A percentile compares a stretch with the other conserved stretches of the same genome.
Evolutionary conservation across 768 basidiomycete species (phyloP).

Genomic region (Suillus decipiens): DNA sequence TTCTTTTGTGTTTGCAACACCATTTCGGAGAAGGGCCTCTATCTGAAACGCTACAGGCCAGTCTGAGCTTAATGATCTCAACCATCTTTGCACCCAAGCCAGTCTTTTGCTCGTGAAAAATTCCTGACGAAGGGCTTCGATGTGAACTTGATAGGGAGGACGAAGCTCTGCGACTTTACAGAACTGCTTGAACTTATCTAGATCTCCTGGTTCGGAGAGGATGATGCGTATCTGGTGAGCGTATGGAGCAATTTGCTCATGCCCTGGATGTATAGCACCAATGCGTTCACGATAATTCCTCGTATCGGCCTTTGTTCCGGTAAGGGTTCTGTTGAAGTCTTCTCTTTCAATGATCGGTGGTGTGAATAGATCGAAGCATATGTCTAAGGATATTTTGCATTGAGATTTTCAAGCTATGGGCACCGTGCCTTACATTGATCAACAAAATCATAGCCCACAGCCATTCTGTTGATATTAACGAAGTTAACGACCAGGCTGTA

Average conservation of each 20-base stretch:
- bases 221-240: constrained; percentile 70
- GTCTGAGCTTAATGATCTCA: constrained; percentile 42
- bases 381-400: constrained; percentile 41
- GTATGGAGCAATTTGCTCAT: constrained; percentile 63
- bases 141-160: constrained; percentile 36
- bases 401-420: constrained; percentile 11
- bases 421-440: constrained; percentile 57
- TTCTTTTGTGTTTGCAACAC: constrained; percentile 61
- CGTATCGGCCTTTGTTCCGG: constrained; percentile 36
- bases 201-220: constrained; percentile 45
- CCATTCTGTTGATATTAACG: constrained; percentile 59
- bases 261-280: constrained; percentile 57
- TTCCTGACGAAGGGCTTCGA: constrained; percentile 49
- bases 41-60: constrained; percentile 80
- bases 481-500: constrained; percentile 56
- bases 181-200: constrained; percentile 52
- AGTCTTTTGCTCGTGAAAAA: constrained; percentile 57
- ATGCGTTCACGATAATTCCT: constrained; percentile 59
- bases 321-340: constrained; percentile 55
- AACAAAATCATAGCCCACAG: constrained; percentile 58
- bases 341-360: constrained; percentile 67
- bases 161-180: constrained; percentile 52
- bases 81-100: constrained; percentile 42
- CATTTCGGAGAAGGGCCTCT: constrained; percentile 66
- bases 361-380: constrained; percentile 66